Base-by-base conservation (phyloP, 2,329 filamentous ascomycete genomes). In the Ophiostoma pallidulum region DNA sequence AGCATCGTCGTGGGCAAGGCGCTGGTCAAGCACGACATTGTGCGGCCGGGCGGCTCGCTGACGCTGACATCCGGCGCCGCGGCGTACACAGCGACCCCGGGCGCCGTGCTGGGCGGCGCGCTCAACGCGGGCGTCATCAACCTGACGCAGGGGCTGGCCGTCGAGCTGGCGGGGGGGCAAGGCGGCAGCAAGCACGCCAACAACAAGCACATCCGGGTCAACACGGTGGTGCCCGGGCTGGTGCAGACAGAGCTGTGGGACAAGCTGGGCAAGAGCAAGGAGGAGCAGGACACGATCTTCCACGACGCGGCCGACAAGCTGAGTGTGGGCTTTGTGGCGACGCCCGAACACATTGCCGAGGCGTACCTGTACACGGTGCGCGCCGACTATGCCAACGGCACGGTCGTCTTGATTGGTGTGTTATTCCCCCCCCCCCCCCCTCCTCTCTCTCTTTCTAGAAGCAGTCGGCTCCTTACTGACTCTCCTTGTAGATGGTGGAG, bases 61-160 rank as follows among this genome's bases (percentile, higher is more conserved):
- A 66, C 61, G 8, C 58, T 67, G 4, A 67, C 64, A 0, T 66
- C 63, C 1, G 65, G 64, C 16, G 57, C 55, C 2, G 63, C 63
- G 7, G 65, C 61, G 3, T 46, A 63, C 45, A 38, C 57, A 58
- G 18, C 61, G 59, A 3, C 56, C 58, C 22, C 62, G 58, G 51
- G 59, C 8, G 60, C 63, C 3, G 46, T 59, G 8, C 58, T 64
- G 16, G 64, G 63, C 19, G 60, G 58, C 3, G 64, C 59, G 8
- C 55, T 63, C 28, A 61, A 62, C 42, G 57, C 56, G 8, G 60
- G 58, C 13, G 52, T 62, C 4, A 56, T 61, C 41, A 56, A 56
- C 29, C 43, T 58, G 33, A 60, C 60, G 9, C 51, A 57, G 33
- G 56, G 56, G 8, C 52, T 62, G 41, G 59, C 60, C 3, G 52